Evolutionary conservation across 345 rosid genomes (phyloP).

Genomic region (Toxicodendron radicans): DNA sequence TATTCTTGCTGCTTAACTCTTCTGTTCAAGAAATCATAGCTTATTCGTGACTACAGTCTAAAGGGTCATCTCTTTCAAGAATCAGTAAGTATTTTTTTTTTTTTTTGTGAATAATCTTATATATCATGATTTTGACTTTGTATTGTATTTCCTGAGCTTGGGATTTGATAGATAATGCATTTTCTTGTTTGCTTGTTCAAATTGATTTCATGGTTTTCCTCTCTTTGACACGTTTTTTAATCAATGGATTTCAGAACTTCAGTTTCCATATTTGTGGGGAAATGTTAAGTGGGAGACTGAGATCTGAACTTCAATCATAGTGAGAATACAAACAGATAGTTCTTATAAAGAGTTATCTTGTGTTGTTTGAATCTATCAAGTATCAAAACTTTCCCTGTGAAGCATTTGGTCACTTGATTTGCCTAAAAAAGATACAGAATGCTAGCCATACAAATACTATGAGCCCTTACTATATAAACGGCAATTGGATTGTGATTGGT

Average conservation of each 20-base stretch:
- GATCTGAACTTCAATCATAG: slow-evolving; percentile 1
- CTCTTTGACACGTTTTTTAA: not conserved
- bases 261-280: not conserved
- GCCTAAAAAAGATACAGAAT: not conserved
- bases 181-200: slow-evolving; percentile 2
- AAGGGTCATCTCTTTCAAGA: not conserved
- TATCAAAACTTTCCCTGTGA: not conserved
- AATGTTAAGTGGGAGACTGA: not conserved
- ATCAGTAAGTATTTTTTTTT: slow-evolving; percentile 25
- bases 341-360: not conserved
- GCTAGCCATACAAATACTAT: not conserved
- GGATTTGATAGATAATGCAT: slow-evolving; percentile 9
- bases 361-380: not conserved
- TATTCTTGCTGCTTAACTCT: slow-evolving; percentile 23
- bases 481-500: not conserved
- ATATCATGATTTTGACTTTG: not conserved
- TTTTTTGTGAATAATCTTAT: not conserved
- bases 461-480: not conserved
- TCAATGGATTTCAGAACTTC: not conserved
- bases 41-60: not conserved
- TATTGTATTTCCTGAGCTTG: slow-evolving; percentile 1
- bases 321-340: not conserved
- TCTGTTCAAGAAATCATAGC: slow-evolving; percentile 3
- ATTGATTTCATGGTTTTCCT: slow-evolving; percentile 1
- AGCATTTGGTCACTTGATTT: not conserved